These are phyloP conservation scores for Alternaria ethzedia DNA, from an alignment of 2,329 filamentous ascomycete genomes.

Conservation along the genomic window DNA sequence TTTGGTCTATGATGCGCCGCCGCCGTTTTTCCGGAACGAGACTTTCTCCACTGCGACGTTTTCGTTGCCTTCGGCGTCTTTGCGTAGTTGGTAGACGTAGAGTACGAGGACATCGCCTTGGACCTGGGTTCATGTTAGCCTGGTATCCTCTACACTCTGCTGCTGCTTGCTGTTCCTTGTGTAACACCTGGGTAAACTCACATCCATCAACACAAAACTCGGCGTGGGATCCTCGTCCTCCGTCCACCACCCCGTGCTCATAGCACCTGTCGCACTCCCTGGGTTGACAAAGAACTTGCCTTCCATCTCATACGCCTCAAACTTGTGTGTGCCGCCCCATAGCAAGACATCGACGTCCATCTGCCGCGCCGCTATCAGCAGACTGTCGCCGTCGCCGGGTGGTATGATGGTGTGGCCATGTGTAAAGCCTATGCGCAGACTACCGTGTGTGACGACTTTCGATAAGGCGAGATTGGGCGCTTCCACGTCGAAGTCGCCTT, in stretches of 20 bases:
- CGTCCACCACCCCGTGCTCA: constrained; percentile 65
- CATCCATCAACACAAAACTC: constrained; percentile 98
- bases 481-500: constrained; percentile 73
- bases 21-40: constrained; percentile 59
- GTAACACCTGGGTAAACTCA: constrained; percentile 58
- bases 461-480: constrained; percentile 69
- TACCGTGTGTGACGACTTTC: constrained; percentile 74
- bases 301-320: constrained; percentile 75
- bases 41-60: constrained; percentile 64
- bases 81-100: constrained; percentile 78
- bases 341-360: constrained; percentile 75
- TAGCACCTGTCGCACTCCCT: constrained; percentile 70
- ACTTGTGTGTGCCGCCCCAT: constrained; percentile 73
- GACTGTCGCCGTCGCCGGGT: constrained; percentile 69
- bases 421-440: constrained; percentile 71
- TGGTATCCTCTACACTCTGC: neutral
- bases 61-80: constrained; percentile 59
- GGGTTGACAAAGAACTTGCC: constrained; percentile 76
- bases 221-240: constrained; percentile 73
- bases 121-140: constrained; percentile 63
- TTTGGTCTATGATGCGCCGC: constrained; percentile 44
- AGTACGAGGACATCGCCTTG: constrained; percentile 95
- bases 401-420: constrained; percentile 75
- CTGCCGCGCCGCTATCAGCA: constrained; percentile 71
- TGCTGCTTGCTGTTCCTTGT: neutral